These are phyloP conservation scores for Otatea glauca DNA, from an alignment of 176 grass and related monocot species.

Conservation along the genomic window DNA sequence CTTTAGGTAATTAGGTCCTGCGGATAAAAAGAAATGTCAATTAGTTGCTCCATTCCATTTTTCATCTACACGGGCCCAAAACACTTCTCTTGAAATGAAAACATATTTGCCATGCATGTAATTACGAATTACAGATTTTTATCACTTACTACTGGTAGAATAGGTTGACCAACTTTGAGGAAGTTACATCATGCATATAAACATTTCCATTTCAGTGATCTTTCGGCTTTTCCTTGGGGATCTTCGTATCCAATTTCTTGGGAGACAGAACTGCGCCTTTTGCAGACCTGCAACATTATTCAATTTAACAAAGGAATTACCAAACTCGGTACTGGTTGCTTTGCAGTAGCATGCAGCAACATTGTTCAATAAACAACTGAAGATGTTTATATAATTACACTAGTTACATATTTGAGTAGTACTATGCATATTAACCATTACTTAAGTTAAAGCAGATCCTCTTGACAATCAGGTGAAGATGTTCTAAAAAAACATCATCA, in stretches of 20 bases:
- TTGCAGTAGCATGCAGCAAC: background rate
- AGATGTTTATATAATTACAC: too few relatives aligned
- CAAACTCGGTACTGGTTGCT: background rate
- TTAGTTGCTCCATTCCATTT: slow-evolving; percentile 5
- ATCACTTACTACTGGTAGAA: background rate
- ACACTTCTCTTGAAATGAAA: background rate
- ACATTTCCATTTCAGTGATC: slow-evolving; percentile 42
- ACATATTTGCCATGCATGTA: background rate
- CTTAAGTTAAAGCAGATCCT: background rate
- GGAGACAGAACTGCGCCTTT: slow-evolving; percentile 41
- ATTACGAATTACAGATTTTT: slow-evolving; percentile 23
- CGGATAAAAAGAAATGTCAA: slow-evolving; percentile 19
- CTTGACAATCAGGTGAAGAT: background rate
- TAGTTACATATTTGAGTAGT: too few relatives aligned
- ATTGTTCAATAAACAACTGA: background rate
- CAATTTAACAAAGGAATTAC: background rate
- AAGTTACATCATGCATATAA: slow-evolving; percentile 26
- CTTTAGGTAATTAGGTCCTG: background rate
- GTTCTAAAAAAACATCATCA: background rate
- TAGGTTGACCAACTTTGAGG: background rate
- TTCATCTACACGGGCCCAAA: slow-evolving; percentile 2
- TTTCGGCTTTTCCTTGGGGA: slow-evolving; percentile 54
- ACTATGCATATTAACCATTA: slow-evolving; percentile 1
- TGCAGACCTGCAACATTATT: slow-evolving; percentile 43
- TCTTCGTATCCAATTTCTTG: slow-evolving; percentile 48